Evolutionary conservation across 306 rosid genomes (phyloP).

Genomic region (Elaeagnus macrophylla): DNA sequence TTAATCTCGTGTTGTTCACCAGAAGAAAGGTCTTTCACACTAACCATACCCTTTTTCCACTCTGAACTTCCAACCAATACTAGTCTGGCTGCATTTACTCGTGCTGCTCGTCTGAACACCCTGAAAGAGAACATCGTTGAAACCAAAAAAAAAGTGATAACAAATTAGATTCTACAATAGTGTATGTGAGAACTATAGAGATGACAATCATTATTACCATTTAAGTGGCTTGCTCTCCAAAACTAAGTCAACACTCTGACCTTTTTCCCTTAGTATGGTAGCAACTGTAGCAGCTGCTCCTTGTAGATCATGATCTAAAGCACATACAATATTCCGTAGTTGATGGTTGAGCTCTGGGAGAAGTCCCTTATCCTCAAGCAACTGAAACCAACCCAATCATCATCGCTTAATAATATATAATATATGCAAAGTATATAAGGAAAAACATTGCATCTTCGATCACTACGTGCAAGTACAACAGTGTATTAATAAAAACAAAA

Average conservation of each 20-base stretch:
- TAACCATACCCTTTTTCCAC: constrained; percentile 87
- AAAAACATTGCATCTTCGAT: not conserved
- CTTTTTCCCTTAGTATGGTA: constrained; percentile 62
- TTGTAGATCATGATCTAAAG: constrained; percentile 82
- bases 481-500: too few relatives aligned
- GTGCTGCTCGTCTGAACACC: constrained; percentile 78
- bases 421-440: not conserved
- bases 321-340: constrained; percentile 67
- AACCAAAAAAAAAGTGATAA: constrained; percentile 1
- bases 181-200: not conserved
- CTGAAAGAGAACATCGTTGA: constrained; percentile 27
- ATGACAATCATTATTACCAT: constrained; percentile 42
- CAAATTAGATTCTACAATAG: constrained; percentile 11
- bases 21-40: constrained; percentile 71
- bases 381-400: constrained; percentile 26
- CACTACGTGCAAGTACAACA: too few relatives aligned
- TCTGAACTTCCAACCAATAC: constrained; percentile 81
- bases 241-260: constrained; percentile 78
- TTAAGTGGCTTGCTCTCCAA: constrained; percentile 90
- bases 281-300: constrained; percentile 83
- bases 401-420: not conserved
- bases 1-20: constrained; percentile 81
- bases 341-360: constrained; percentile 58
- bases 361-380: constrained; percentile 89
- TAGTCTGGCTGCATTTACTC: constrained; percentile 66